Conservation (phyloP, 2,329 filamentous ascomycete species). For the Diplodia intermedia region DNA sequence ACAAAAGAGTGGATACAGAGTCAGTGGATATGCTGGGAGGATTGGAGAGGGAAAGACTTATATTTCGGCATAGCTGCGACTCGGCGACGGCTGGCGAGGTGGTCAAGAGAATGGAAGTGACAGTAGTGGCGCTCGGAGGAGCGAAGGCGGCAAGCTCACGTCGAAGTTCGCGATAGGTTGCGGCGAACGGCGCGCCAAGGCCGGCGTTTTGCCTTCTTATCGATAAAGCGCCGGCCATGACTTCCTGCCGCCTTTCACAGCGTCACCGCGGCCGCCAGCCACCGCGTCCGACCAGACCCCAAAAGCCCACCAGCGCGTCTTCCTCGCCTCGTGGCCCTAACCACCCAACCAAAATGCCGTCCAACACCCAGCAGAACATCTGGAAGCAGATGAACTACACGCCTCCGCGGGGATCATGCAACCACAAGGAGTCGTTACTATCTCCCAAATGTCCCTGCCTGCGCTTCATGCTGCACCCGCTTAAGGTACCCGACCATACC, state of each 20-base stretch:
- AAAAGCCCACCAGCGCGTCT: conserved; percentile 9
- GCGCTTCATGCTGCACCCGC: conserved; percentile 64
- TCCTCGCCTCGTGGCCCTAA: conserved; percentile 3
- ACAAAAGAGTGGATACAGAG: conserved; percentile 70
- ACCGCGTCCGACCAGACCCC: background rate
- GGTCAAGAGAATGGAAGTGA: background rate
- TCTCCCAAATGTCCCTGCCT: conserved; percentile 59
- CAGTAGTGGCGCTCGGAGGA: conserved; percentile 2
- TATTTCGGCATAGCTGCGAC: conserved; percentile 79
- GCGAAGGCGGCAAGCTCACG: conserved; percentile 21
- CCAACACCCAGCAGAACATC: conserved; percentile 48
- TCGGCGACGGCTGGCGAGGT: background rate
- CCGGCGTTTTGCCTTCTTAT: conserved; percentile 6
- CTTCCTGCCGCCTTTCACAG: too few relatives aligned
- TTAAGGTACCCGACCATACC: conserved; percentile 52
- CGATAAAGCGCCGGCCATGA: conserved; percentile 8
- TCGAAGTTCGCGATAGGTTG: conserved; percentile 27
- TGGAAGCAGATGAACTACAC: conserved; percentile 60
- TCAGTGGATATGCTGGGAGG: conserved; percentile 34
- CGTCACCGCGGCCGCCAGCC: background rate
- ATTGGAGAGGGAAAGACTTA: conserved; percentile 58
- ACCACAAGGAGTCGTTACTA: conserved; percentile 53
- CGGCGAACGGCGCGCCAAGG: conserved; percentile 16
- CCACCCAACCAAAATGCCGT: conserved; percentile 27
- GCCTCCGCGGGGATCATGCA: conserved; percentile 59